Base-by-base conservation (phyloP, 345 rosid species). In the Anastatica hierochuntica region DNA sequence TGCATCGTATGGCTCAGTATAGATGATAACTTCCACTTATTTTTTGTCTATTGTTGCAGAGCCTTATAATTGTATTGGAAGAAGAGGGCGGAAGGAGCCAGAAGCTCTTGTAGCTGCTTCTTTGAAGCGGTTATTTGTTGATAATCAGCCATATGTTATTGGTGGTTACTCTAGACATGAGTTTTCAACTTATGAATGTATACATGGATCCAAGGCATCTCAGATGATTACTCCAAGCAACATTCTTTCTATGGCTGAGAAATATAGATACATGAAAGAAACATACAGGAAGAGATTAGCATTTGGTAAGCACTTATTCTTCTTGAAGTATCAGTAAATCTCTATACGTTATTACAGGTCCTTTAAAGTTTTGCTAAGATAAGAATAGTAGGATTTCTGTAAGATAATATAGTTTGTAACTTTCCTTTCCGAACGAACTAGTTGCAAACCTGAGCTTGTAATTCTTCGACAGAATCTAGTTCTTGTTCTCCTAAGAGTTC, bases 51-150 rank as follows among this genome's bases (percentile, higher is more conserved):
- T n/a, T n/a, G n/a, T n/a, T n/a, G 60, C 62, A 92, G 98, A 92
- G 73, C 98, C 98, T 53, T 92, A 92, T 76, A 75, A 76, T 75
- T 73, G 72, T 73, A 77, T 76, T 69, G 87, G 86, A 65, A 77
- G 97, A 76, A 77, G 98, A 71, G 98, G 98, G 47, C 69, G 90
- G 49, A 92, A 92, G 72, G 96, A 88, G 69, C 98, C 98, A 4
- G 95, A 88, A 74, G 96, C 76, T 49, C 84, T 87, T 58, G 88
- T 85, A 58, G 88, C 94, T 69, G 94, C 94, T 46, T 88, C 95
- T 53, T 80, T 79, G 72, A 92, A 92, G 77, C 94, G 95, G 29
- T 51, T 78, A 70, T 88, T 85, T 75, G 85, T 88, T 43, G 95
- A 85, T 75, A 85, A 92, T 68, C 88, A 72, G 58, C 97, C 98